phyloP scores from a whole-genome alignment of 1,139 yeast genomes.

The Debaryomyces sp. region DNA sequence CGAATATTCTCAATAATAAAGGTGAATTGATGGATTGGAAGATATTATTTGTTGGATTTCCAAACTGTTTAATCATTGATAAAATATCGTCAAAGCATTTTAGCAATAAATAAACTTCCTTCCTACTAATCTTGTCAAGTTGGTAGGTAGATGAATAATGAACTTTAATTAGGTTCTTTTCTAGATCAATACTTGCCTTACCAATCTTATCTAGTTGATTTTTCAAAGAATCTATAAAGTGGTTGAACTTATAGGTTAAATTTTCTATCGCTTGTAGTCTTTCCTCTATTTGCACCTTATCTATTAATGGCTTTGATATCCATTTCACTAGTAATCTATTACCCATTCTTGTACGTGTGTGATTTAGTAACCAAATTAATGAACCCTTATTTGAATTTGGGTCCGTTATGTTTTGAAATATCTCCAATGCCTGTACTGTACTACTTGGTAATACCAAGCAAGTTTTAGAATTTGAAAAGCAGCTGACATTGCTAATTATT shows the following conservation, averaged over 20 bases:
- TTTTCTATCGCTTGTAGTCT: conserved; percentile 70
- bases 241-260: conserved; percentile 46
- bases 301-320: conserved; percentile 72
- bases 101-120: conserved; percentile 66
- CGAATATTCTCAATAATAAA: conserved; percentile 26
- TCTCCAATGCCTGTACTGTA: conserved; percentile 70
- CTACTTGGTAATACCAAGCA: conserved; percentile 72
- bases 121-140: conserved; percentile 56
- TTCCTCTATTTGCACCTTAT: conserved; percentile 52
- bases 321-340: conserved; percentile 65
- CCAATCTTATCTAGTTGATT: conserved; percentile 40
- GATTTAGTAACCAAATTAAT: conserved; percentile 75
- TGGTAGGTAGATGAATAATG: conserved; percentile 53
- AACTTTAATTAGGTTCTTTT: conserved; percentile 64
- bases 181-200: conserved; percentile 54
- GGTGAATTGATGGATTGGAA: conserved; percentile 22
- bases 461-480: conserved; percentile 50
- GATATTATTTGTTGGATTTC: conserved; percentile 12
- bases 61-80: conserved; percentile 28
- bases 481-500: conserved; percentile 46
- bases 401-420: conserved; percentile 68
- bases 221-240: conserved; percentile 56
- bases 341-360: conserved; percentile 80
- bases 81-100: conserved; percentile 48
- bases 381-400: conserved; percentile 60